Percentiles rank a stretch among this genome's conserved stretches.
Conservation (phyloP, 139 green algal genomes). For the Pleodorina starrii region DNA sequence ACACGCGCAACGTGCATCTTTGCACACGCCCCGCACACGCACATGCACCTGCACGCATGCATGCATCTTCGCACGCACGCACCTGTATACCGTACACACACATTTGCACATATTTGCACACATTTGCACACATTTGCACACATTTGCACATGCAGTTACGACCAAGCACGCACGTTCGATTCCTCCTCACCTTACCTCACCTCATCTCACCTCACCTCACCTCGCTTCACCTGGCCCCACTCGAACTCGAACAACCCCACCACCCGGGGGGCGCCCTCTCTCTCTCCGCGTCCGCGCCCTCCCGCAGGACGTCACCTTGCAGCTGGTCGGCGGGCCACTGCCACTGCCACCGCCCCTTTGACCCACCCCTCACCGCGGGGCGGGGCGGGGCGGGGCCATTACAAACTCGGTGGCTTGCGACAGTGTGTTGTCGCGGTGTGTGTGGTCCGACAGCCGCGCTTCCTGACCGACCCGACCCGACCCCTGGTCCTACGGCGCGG, state of each 20-base stretch:
- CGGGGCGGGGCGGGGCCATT: no score
- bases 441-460: no score
- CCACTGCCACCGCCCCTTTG: no score
- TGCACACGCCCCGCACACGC: neutral
- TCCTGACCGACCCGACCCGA: no score
- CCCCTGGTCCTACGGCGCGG: no score
- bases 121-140: neutral
- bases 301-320: neutral
- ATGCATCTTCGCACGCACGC: neutral
- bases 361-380: no score
- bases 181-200: neutral
- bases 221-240: neutral
- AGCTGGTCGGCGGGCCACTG: neutral
- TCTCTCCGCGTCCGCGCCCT: neutral
- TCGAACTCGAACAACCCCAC: neutral
- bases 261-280: neutral
- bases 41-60: neutral
- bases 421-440: no score
- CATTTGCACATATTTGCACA: neutral
- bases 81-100: neutral
- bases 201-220: neutral
- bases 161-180: neutral
- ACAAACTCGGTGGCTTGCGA: no score
- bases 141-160: neutral
- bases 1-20: neutral